phyloP scores from a whole-genome alignment of 805 yeast species.

The Suhomyces pyralidae region DNA sequence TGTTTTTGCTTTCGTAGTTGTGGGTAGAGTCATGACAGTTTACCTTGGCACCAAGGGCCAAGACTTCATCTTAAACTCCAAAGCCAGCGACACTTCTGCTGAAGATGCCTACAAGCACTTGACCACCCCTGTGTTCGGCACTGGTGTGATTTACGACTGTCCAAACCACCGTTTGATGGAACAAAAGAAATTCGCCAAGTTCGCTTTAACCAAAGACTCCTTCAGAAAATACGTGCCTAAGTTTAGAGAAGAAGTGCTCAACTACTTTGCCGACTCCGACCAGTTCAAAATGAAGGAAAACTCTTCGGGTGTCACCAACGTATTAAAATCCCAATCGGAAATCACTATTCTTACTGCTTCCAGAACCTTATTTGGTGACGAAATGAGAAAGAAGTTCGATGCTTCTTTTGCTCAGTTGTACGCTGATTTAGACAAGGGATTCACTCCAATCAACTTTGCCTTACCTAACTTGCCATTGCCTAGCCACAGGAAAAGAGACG shows the following conservation, averaged over 20 bases:
- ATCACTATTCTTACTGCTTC: constrained; percentile 96
- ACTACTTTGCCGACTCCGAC: constrained; percentile 57
- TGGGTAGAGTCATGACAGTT: constrained; percentile 93
- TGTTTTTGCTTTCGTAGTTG: constrained; percentile 81
- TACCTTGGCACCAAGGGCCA: constrained; percentile 97
- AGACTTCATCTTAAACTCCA: constrained; percentile 91
- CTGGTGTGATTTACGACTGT: constrained; percentile 96
- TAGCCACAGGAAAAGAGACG: constrained; percentile 77
- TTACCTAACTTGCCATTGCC: constrained; percentile 93
- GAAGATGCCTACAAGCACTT: constrained; percentile 94
- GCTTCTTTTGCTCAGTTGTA: constrained; percentile 80
- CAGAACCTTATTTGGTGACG: constrained; percentile 86
- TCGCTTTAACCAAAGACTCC: constrained; percentile 80
- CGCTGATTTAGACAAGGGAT: constrained; percentile 93
- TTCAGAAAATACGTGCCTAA: constrained; percentile 85
- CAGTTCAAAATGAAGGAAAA: constrained; percentile 42
- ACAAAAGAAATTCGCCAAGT: constrained; percentile 94
- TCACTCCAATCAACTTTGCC: constrained; percentile 92
- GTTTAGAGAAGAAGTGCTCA: constrained; percentile 71
- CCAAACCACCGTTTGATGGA: constrained; percentile 94
- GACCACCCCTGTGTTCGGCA: constrained; percentile 99
- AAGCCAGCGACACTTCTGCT: constrained; percentile 85
- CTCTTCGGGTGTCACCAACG: constrained; percentile 52
- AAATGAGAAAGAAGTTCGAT: constrained; percentile 79
- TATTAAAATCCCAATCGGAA: constrained; percentile 87